Evolutionary conservation across 2,329 filamentous ascomycete genomes (phyloP).

Genomic region (Aspergillus alliaceus): DNA sequence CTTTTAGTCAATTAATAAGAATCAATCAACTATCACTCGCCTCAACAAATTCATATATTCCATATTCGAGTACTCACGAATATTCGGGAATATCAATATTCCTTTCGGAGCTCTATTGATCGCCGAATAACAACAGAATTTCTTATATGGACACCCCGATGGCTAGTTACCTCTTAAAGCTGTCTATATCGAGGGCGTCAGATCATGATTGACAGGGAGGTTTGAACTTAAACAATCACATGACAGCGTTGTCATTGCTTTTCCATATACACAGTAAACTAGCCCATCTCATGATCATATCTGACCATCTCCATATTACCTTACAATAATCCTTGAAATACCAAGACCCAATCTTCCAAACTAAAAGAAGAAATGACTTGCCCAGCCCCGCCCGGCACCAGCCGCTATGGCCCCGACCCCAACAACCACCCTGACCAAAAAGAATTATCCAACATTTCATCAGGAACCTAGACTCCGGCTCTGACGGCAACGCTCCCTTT

Average conservation of each 20-base stretch:
- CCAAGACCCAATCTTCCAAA: not conserved
- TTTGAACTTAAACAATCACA: not conserved
- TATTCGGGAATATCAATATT: too few species aligned
- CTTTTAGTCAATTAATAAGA: too few species aligned
- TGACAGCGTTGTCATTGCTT: not conserved
- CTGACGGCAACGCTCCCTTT: not conserved
- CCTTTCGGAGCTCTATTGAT: too few species aligned
- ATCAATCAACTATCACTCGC: too few species aligned
- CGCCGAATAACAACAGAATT: too few species aligned
- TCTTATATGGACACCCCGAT: too few species aligned
- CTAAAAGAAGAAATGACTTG: not conserved
- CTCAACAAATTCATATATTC: too few species aligned
- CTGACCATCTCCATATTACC: not conserved
- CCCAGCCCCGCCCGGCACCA: too few species aligned
- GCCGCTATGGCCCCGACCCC: constrained; percentile 7
- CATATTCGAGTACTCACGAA: too few species aligned
- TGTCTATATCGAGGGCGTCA: too few species aligned
- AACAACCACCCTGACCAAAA: constrained; percentile 12
- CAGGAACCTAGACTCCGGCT: not conserved
- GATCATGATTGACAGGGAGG: too few species aligned
- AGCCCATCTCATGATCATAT: not conserved
- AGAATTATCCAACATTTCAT: constrained; percentile 6
- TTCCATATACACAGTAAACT: not conserved
- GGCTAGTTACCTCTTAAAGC: too few species aligned
- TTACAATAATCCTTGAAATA: not conserved